Conservation (phyloP, 1,284 basidiomycete genomes). For the Termitomyces sp. region DNA sequence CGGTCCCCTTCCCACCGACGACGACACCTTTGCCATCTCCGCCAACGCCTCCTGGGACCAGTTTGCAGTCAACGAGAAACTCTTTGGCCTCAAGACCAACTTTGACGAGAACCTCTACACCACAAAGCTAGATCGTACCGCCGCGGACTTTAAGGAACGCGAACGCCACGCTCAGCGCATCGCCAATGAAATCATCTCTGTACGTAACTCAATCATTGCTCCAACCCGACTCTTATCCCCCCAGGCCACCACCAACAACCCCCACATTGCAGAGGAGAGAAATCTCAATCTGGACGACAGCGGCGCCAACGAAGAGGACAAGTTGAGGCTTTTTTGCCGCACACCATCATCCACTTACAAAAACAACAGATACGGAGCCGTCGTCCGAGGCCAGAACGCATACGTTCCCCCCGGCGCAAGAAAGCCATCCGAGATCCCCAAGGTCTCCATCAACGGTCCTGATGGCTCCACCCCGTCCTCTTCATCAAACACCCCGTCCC, state of each 20-base stretch:
- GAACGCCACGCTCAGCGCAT: slow-evolving; percentile 86
- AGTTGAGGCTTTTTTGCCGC: slow-evolving; percentile 45
- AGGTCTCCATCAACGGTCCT: slow-evolving; percentile 66
- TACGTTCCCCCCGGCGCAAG: slow-evolving; percentile 68
- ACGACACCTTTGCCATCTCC: slow-evolving; percentile 62
- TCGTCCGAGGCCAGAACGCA: slow-evolving; percentile 82
- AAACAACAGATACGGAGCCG: slow-evolving; percentile 85
- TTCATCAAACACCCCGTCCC: slow-evolving; percentile 55
- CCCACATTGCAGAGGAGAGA: slow-evolving; percentile 91
- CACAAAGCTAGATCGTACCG: slow-evolving; percentile 85
- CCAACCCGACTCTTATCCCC: not conserved
- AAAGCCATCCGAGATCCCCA: slow-evolving; percentile 47
- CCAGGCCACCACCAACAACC: slow-evolving; percentile 67
- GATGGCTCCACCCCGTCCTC: slow-evolving; percentile 47
- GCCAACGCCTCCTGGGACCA: slow-evolving; percentile 80
- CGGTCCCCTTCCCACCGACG: slow-evolving; percentile 40
- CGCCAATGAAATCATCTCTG: slow-evolving; percentile 87
- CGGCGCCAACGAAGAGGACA: slow-evolving; percentile 90
- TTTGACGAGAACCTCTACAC: slow-evolving; percentile 97
- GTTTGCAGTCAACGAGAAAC: slow-evolving; percentile 89
- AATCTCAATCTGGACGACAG: slow-evolving; percentile 64
- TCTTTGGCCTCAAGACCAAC: slow-evolving; percentile 88
- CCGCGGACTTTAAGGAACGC: slow-evolving; percentile 83
- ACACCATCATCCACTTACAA: slow-evolving; percentile 11
- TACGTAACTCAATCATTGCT: slow-evolving; percentile 34